Evolutionary conservation across 495 filamentous ascomycete species (phyloP), one percentile per base, ranked within the genome.

Genomic region (Penicillium roqueforti): DNA sequence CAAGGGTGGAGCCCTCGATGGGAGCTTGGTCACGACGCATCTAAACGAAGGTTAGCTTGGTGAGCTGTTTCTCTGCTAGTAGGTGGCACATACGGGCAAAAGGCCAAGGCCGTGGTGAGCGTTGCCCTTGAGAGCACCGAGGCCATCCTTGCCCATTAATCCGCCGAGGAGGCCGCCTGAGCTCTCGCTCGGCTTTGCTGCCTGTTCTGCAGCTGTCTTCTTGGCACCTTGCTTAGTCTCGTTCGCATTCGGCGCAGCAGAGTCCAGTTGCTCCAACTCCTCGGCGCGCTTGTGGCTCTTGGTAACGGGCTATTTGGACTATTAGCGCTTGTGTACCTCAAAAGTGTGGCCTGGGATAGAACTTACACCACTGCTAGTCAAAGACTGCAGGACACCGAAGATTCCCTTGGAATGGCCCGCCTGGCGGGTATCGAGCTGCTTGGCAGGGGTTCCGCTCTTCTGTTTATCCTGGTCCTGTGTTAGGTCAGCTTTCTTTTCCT

Each of bases 21-120:
- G 64, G 64, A 1, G 58, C 23, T 13, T 45, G 47, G 11, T 67
- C 61, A 45, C 61, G 61, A 14, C 59, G 59, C 54, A 62, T 59
- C 64, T 67, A 34, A 0, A 38, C 9, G 10, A 13, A 1, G 5
- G 34, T 66, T 53, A 66, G 51, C 26, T 20, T 26, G 0, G 6
- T 47, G 10, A n/a, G 4, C 10, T 29, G 11, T 3, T n/a, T 19
- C 2, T 13, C 18, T 28, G 3, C 13, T 1, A 1, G 26, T 25
- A 16, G 32, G 16, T 11, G 34, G 9, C 3, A 61, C 57, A 6
- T 58, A 67, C 64, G 1, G 61, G 61, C 7, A 64, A 22, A 2
- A 67, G 29, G 14, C 64, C 64, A 46, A 67, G 13, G 26, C 64
- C 64, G 52, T 67, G 64, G 19, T 65, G 34, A 14, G 58, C 20